These are phyloP conservation scores for Herpetomonas samuelpessoai DNA, from an alignment of 208 protist species.

Conservation along the genomic window DNA sequence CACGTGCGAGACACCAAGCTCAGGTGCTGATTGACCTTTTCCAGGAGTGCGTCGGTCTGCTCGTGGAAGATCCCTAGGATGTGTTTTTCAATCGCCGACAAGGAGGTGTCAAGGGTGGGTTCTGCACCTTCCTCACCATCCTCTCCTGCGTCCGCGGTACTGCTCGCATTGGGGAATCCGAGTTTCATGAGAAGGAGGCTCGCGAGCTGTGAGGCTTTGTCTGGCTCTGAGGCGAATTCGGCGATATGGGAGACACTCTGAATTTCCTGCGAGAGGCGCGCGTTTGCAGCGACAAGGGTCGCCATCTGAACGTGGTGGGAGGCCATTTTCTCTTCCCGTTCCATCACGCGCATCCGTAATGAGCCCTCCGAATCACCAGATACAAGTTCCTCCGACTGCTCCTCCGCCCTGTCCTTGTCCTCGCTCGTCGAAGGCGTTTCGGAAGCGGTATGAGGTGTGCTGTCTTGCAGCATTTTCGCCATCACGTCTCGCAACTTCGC, in stretches of 20 bases:
- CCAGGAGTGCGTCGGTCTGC: conserved; percentile 1
- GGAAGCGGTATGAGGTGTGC: neutral
- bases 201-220: conserved; percentile 10
- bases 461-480: neutral
- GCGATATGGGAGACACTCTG: conserved; percentile 13
- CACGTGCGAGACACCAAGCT: neutral
- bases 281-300: conserved; percentile 48
- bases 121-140: neutral
- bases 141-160: neutral
- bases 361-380: conserved; percentile 7
- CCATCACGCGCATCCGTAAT: conserved; percentile 16
- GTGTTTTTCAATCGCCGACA: neutral
- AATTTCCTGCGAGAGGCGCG: conserved; percentile 41
- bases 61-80: conserved; percentile 5
- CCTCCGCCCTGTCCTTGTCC: too few species aligned
- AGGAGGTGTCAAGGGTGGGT: conserved; percentile 1
- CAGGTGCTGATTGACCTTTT: conserved; percentile 4
- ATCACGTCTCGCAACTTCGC: neutral
- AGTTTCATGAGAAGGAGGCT: conserved; percentile 10
- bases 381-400: too few species aligned
- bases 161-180: neutral
- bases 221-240: conserved; percentile 8
- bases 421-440: too few species aligned
- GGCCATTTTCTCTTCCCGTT: conserved; percentile 20
- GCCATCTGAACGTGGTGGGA: conserved; percentile 34